Conservation (phyloP, 495 filamentous ascomycete genomes). For the Parmelia sp. region DNA sequence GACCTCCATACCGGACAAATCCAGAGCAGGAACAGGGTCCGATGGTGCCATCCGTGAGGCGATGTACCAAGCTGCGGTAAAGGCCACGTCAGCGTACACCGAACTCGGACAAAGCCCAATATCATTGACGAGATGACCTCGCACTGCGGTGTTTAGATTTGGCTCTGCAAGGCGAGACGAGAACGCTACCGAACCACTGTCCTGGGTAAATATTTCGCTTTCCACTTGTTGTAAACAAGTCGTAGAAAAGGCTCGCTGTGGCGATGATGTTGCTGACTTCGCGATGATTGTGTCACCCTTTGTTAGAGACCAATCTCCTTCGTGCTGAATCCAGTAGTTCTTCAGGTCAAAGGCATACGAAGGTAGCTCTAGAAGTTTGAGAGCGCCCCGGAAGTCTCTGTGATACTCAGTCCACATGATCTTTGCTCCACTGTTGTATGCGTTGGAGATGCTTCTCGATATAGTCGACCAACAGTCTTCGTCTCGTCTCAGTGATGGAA, state of each 20-base stretch:
- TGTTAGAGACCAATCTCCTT: constrained; percentile 45
- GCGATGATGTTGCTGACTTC: constrained; percentile 2
- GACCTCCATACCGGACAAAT: constrained; percentile 31
- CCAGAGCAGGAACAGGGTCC: constrained; percentile 23
- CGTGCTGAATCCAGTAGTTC: constrained; percentile 47
- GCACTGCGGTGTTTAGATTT: constrained; percentile 20
- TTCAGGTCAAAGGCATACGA: constrained; percentile 46
- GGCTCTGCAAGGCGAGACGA: constrained; percentile 23
- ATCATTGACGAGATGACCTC: constrained; percentile 28
- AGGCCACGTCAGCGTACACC: constrained; percentile 28
- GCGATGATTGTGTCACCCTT: constrained; percentile 34
- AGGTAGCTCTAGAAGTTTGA: constrained; percentile 38
- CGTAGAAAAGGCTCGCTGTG: constrained; percentile 11
- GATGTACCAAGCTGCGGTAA: constrained; percentile 24
- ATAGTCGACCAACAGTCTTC: constrained; percentile 45
- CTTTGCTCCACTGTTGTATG: constrained; percentile 36
- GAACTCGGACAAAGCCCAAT: constrained; percentile 24
- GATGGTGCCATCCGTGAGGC: constrained; percentile 16
- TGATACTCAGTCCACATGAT: constrained; percentile 47
- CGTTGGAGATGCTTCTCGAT: constrained; percentile 34
- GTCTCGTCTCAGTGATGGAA: constrained; percentile 22
- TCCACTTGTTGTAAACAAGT: constrained; percentile 17
- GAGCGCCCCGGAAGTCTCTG: constrained; percentile 37
- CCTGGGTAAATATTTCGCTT: constrained; percentile 13
- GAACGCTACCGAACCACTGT: constrained; percentile 22